Base-by-base conservation (phyloP, 2,329 filamentous ascomycete genomes). In the Cladosporium sp. region DNA sequence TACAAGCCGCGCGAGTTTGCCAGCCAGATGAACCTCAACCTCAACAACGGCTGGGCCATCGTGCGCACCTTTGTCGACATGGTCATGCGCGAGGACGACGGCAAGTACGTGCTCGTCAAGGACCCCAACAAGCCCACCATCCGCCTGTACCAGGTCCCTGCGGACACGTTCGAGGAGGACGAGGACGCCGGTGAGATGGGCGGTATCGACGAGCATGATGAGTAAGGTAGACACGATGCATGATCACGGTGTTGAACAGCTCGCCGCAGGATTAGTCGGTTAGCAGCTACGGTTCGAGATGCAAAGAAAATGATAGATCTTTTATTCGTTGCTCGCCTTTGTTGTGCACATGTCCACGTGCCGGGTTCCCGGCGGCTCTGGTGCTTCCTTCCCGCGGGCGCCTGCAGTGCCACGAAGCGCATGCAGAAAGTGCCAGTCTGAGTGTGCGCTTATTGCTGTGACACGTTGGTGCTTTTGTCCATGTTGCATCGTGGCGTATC, bases 1-100 rank as follows among this genome's bases (percentile, higher is more conserved):
- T 97, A 95, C 85, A 98, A 98, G 79, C 93, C 93, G 35, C 86
- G 88, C 64, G 95, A 98, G 69, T 97, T 98, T 64, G 93, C 93
- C 58, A 81, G 82, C 67, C 93, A 98, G 79, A 98, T 98, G 93
- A 96, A 96, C 76, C 75, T 98, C 66, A 95, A 91, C 66, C 81
- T 97, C 54, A 87, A 87, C 74, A 98, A 98, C 74, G 93, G 93
- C 58, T 98, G 93, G 93, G 93, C 93, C 72, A 97, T 98, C 61
- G 93, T 98, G 55, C 89, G 93, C 61, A 98, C 93, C 46, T 96
- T 98, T 67, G 89, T 89, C 63, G 93, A 98, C 73, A 95, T 97
- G 86, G 87, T 85, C 65, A 80, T 90, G 63, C 82, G 84, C 71
- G 86, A 90, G 62, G 58, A 56, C 9, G 68, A 70, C 45, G 86